Evolutionary conservation across 75 land plant genomes (phyloP).

Genomic region (Pinus tabuliformis): DNA sequence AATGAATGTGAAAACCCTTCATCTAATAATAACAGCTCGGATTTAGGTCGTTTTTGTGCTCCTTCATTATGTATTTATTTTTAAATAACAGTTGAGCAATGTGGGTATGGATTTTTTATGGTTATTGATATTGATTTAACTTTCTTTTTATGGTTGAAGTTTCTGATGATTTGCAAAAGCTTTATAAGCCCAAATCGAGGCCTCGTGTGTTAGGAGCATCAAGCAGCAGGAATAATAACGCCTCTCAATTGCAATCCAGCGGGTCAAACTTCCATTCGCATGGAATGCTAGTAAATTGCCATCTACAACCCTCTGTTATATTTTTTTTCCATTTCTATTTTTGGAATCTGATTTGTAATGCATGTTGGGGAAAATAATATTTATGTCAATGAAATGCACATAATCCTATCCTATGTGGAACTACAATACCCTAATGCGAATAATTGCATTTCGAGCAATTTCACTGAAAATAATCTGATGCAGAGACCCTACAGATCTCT

Average conservation of each 20-base stretch:
- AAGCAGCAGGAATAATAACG: slow-evolving; percentile 1
- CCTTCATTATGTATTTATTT: not conserved
- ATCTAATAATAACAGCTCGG: slow-evolving; percentile 54
- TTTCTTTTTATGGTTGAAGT: not conserved
- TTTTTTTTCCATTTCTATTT: not conserved
- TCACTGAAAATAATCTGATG: no score
- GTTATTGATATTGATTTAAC: slow-evolving; percentile 1
- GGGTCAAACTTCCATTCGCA: slow-evolving; percentile 12
- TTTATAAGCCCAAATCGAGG: slow-evolving; percentile 5
- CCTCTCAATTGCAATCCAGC: slow-evolving; percentile 6
- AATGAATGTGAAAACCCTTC: slow-evolving; percentile 27
- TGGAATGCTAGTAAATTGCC: slow-evolving; percentile 8
- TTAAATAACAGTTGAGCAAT: not conserved
- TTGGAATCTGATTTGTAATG: not conserved
- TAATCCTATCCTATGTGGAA: not conserved
- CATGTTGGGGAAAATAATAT: not conserved
- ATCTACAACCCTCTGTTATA: not conserved
- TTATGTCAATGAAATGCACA: not conserved
- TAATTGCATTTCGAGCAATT: not conserved
- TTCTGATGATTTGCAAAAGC: slow-evolving; percentile 10
- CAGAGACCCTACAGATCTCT: no score
- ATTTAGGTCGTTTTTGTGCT: slow-evolving; percentile 10
- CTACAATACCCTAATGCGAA: not conserved
- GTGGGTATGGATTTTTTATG: slow-evolving; percentile 3
- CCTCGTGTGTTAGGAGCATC: slow-evolving; percentile 9